Evolutionary conservation across 768 basidiomycete species (phyloP).

Genomic region (Neoboletus magnificus): DNA sequence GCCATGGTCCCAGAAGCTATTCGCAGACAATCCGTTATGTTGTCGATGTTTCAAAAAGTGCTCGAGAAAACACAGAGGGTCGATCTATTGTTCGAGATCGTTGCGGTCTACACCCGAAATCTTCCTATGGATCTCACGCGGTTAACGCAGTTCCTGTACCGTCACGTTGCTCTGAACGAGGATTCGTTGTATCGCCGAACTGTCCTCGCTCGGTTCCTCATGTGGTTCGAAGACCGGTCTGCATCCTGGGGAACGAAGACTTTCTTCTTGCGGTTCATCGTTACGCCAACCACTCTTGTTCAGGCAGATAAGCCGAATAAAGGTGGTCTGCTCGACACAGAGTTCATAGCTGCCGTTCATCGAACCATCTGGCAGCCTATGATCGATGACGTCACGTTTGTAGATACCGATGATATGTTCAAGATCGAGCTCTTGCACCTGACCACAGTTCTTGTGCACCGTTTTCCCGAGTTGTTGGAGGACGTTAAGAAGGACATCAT

Average conservation of each 20-base stretch:
- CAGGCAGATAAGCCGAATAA: conserved; percentile 59
- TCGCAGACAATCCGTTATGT: conserved; percentile 61
- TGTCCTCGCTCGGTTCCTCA: conserved; percentile 78
- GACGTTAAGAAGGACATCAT: conserved; percentile 90
- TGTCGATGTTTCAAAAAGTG: conserved; percentile 74
- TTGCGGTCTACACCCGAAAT: conserved; percentile 74
- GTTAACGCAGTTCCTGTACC: conserved; percentile 81
- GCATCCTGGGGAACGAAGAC: conserved; percentile 76
- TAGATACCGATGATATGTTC: conserved; percentile 75
- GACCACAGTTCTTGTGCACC: conserved; percentile 83
- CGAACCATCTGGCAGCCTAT: conserved; percentile 80
- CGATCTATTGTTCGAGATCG: conserved; percentile 85
- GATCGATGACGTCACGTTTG: conserved; percentile 49
- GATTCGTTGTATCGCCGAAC: conserved; percentile 74
- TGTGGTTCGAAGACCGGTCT: conserved; percentile 69
- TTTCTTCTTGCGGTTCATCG: conserved; percentile 72
- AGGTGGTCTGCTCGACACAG: conserved; percentile 63
- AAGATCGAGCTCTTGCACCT: conserved; percentile 89
- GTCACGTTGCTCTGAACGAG: conserved; percentile 73
- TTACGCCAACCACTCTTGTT: conserved; percentile 83
- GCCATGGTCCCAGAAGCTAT: conserved; percentile 46
- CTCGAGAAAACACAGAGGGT: conserved; percentile 72
- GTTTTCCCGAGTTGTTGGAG: conserved; percentile 74
- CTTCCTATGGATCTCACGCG: conserved; percentile 78
- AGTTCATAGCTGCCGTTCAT: conserved; percentile 69